A percentile compares a stretch with the other conserved stretches of the same genome.
Conservation (phyloP, 305 asterid species). For the Fraxinus paxiana region DNA sequence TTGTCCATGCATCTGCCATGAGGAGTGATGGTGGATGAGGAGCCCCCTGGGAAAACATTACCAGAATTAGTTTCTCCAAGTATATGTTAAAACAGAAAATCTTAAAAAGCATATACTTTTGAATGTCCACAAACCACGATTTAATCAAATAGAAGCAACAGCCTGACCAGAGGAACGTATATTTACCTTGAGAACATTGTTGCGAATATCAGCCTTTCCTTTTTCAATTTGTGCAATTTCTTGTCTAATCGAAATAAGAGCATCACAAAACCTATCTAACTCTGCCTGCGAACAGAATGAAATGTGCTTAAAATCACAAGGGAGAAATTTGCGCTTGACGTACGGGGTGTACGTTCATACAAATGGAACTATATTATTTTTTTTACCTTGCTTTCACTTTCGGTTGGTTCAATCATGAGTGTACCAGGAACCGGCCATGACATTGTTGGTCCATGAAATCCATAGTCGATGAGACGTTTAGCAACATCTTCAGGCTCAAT, state of each 20-base stretch:
- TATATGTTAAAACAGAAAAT: not conserved
- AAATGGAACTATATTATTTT: not conserved
- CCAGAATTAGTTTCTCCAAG: constrained; percentile 21
- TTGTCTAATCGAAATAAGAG: constrained; percentile 88
- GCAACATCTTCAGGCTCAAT: constrained; percentile 97
- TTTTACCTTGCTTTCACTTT: constrained; percentile 71
- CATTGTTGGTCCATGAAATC: constrained; percentile 76
- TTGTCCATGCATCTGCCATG: constrained; percentile 91
- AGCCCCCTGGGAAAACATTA: constrained; percentile 54
- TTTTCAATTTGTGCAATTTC: constrained; percentile 79
- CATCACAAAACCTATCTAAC: constrained; percentile 86
- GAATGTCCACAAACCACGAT: not conserved
- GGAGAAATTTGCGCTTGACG: not conserved
- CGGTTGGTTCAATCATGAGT: constrained; percentile 58
- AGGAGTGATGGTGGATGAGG: constrained; percentile 95
- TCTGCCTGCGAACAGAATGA: constrained; percentile 57
- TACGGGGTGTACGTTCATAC: not conserved
- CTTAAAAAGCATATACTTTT: not conserved
- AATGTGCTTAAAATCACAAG: constrained; percentile 1
- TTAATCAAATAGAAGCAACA: not conserved
- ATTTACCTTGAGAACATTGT: constrained; percentile 88
- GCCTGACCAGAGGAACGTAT: not conserved
- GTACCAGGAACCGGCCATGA: constrained; percentile 60
- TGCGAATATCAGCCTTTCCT: constrained; percentile 69
- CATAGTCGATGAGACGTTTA: constrained; percentile 84